Evolutionary conservation across 805 yeast genomes (phyloP).

Genomic region (Candida awuae): DNA sequence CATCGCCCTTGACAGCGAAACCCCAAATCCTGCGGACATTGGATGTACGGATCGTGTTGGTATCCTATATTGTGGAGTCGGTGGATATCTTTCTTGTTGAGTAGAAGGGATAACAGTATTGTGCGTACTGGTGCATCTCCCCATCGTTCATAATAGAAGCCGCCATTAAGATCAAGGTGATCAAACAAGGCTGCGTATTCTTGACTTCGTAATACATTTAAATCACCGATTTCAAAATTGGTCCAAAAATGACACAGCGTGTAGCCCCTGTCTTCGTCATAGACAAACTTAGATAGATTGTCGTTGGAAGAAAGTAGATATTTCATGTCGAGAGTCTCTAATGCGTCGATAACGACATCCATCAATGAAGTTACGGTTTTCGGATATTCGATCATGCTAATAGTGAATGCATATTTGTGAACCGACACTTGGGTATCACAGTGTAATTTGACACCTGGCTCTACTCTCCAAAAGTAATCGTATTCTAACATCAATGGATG

Average conservation of each 20-base stretch:
- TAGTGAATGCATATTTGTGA: conserved; percentile 59
- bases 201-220: conserved; percentile 63
- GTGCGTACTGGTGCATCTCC: conserved; percentile 83
- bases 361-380: conserved; percentile 55
- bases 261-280: conserved; percentile 55
- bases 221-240: conserved; percentile 72
- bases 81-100: conserved; percentile 61
- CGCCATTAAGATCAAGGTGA: conserved; percentile 66
- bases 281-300: conserved; percentile 51
- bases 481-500: conserved; percentile 62
- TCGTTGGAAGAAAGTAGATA: conserved; percentile 31
- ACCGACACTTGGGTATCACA: conserved; percentile 59
- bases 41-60: conserved; percentile 67
- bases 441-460: conserved; percentile 67
- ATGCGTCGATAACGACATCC: conserved; percentile 28
- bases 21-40: conserved; percentile 65
- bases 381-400: conserved; percentile 62
- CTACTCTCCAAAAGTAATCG: conserved; percentile 90
- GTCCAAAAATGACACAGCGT: conserved; percentile 86
- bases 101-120: conserved; percentile 62
- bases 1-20: conserved; percentile 51
- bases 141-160: conserved; percentile 86
- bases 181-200: conserved; percentile 62
- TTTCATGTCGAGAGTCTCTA: conserved; percentile 31
- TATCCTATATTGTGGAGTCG: conserved; percentile 76